Conservation (phyloP, 495 filamentous ascomycete genomes). For the Lophiostoma macrostomum region DNA sequence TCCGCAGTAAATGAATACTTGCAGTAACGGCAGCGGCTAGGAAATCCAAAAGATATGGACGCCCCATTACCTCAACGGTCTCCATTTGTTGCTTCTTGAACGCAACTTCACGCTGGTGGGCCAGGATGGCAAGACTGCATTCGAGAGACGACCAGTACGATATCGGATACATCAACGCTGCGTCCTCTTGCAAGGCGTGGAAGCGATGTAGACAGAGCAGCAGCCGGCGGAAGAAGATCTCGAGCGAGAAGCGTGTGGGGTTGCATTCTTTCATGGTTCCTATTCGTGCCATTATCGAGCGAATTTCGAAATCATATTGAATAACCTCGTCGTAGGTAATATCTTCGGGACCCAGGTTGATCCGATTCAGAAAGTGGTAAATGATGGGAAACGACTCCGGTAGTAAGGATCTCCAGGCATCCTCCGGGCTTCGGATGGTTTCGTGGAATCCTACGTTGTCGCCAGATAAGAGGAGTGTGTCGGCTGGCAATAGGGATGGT, state of each 20-base stretch:
- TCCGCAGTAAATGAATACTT: constrained; percentile 4
- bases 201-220: constrained; percentile 6
- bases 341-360: not conserved
- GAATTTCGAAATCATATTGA: constrained; percentile 7
- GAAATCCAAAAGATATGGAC: constrained; percentile 13
- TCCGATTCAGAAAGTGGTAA: not conserved
- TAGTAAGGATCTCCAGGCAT: constrained; percentile 1
- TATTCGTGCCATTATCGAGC: not conserved
- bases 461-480: not conserved
- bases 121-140: constrained; percentile 13
- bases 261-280: not conserved
- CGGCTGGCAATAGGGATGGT: constrained; percentile 1
- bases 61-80: not conserved
- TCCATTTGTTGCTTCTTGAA: not conserved
- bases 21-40: constrained; percentile 5
- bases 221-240: constrained; percentile 13
- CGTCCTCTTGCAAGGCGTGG: constrained; percentile 1
- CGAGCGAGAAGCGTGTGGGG: not conserved
- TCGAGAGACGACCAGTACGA: constrained; percentile 18
- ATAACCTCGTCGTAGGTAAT: constrained; percentile 10
- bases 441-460: too few species aligned
- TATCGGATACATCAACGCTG: not conserved
- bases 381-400: constrained; percentile 5
- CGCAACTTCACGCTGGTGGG: constrained; percentile 10
- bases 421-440: not conserved